phyloP scores from a whole-genome alignment of 345 rosid genomes.

The Eutrema heterophyllum region DNA sequence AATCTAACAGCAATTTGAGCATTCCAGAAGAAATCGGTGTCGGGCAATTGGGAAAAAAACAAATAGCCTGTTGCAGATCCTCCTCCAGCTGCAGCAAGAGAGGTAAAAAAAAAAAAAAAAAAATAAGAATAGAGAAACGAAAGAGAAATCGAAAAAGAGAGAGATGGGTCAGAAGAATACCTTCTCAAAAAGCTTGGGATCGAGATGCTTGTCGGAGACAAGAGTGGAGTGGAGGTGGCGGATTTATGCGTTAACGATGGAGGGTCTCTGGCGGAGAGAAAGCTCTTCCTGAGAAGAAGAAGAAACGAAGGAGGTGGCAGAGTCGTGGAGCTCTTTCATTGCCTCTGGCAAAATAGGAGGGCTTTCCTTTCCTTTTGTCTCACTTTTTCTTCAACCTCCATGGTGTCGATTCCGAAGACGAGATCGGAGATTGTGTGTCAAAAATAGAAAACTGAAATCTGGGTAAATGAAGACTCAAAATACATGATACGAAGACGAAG shows the following conservation, averaged over 20 bases:
- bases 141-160: no score
- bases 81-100: constrained; percentile 53
- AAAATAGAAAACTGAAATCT: no score
- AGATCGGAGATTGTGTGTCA: constrained; percentile 17
- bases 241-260: constrained; percentile 66
- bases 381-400: constrained; percentile 68
- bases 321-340: constrained; percentile 77
- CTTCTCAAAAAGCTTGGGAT: constrained; percentile 66
- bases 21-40: no score
- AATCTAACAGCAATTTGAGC: no score
- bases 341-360: no score
- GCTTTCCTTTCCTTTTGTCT: no score
- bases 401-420: background rate
- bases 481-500: no score
- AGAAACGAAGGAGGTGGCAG: constrained; percentile 54
- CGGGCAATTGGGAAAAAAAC: no score
- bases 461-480: no score
- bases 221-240: constrained; percentile 54
- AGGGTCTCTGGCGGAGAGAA: constrained; percentile 62
- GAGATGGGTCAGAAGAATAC: constrained; percentile 13
- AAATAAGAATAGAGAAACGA: background rate
- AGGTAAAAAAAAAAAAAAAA: no score
- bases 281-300: constrained; percentile 60
- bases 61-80: constrained; percentile 76
- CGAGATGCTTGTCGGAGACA: constrained; percentile 35